These are phyloP conservation scores for Colletotrichum filicis DNA, from an alignment of 2,329 filamentous ascomycete genomes.

Conservation along the genomic window DNA sequence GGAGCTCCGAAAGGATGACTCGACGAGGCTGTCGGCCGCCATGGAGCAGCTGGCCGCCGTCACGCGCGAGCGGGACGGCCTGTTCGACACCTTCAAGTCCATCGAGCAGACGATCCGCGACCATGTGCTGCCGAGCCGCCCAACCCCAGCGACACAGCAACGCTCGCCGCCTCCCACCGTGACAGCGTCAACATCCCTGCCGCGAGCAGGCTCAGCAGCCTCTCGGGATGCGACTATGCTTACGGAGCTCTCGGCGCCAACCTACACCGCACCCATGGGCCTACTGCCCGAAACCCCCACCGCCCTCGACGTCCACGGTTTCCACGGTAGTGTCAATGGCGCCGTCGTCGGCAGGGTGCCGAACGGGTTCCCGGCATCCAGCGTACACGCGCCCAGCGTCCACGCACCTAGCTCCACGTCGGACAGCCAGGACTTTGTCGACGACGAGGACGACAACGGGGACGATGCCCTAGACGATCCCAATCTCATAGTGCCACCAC, in stretches of 20 bases:
- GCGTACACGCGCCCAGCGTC: constrained; percentile 16
- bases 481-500: constrained; percentile 17
- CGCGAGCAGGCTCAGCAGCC: neutral
- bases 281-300: neutral
- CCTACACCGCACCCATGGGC: neutral
- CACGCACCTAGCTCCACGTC: constrained; percentile 20
- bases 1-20: constrained; percentile 39
- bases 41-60: constrained; percentile 41
- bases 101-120: constrained; percentile 34
- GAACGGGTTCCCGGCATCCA: neutral
- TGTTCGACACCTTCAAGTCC: constrained; percentile 29
- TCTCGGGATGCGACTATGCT: neutral
- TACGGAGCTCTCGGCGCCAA: neutral
- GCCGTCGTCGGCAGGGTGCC: constrained; percentile 2
- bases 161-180: neutral
- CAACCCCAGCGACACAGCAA: neutral
- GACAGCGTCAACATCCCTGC: constrained; percentile 4
- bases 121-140: constrained; percentile 23
- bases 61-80: constrained; percentile 40
- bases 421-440: constrained; percentile 19
- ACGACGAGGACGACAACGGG: neutral
- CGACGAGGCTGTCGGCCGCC: constrained; percentile 39
- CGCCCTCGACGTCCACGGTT: neutral
- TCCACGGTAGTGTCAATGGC: neutral
- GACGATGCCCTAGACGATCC: constrained; percentile 3